These are phyloP conservation scores for Euphorbia corollata DNA, from an alignment of 441 rosid genomes.

Conservation along the genomic window DNA sequence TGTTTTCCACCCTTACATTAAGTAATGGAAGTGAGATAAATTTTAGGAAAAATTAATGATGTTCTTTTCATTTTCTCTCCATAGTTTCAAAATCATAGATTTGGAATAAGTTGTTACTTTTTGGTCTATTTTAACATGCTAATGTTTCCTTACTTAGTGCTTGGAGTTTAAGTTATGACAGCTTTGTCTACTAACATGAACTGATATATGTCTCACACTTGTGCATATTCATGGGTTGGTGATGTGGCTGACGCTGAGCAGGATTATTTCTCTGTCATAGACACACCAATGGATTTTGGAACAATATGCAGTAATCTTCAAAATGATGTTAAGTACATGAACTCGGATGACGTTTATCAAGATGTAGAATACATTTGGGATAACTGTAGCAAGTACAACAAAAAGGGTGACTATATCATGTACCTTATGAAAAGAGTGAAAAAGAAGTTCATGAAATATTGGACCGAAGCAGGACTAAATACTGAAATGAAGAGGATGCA, in stretches of 20 bases:
- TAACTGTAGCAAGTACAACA: slow-evolving; percentile 40
- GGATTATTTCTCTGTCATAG: slow-evolving; percentile 39
- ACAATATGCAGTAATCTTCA: slow-evolving; percentile 27
- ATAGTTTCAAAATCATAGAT: neutral
- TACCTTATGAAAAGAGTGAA: slow-evolving; percentile 49
- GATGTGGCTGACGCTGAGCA: slow-evolving; percentile 17
- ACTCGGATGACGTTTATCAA: slow-evolving; percentile 39
- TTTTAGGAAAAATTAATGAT: neutral
- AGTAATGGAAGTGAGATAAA: neutral
- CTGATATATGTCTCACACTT: slow-evolving; percentile 3
- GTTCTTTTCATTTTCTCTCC: neutral
- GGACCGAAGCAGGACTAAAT: slow-evolving; percentile 40
- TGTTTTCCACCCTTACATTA: neutral
- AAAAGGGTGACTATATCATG: slow-evolving; percentile 51
- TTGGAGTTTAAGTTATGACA: neutral
- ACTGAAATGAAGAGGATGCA: slow-evolving; percentile 19
- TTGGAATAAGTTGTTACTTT: neutral
- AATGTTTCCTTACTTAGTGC: neutral
- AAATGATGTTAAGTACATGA: slow-evolving; percentile 36
- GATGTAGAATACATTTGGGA: slow-evolving; percentile 48
- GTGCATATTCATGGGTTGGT: slow-evolving; percentile 10
- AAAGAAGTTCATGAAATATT: slow-evolving; percentile 52
- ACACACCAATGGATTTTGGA: slow-evolving; percentile 45
- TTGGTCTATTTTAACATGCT: neutral
- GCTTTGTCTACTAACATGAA: neutral